Evolutionary conservation across 1,284 basidiomycete genomes (phyloP), one percentile per base, ranked within the genome.

Genomic region (Wallemia ichthyophaga): DNA sequence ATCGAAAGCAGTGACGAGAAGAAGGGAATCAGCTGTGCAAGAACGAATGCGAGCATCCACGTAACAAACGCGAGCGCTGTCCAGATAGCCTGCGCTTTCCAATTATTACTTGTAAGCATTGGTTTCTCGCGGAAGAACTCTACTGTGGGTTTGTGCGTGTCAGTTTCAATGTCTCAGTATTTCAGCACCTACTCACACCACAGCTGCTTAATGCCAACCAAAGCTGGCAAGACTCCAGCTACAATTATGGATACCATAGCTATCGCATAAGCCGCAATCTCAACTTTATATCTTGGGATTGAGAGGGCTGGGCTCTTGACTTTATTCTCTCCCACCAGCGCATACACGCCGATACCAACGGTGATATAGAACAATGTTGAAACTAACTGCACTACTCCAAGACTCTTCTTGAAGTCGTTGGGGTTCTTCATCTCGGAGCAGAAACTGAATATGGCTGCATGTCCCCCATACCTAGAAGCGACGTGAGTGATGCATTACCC

Each of bases 1-100:
- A 69, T 67, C 28, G 67, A 68, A 24, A 69, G 62, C 58, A 69
- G 66, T 32, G 66, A 62, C 62, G 68, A 68, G 67, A 69, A 69
- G 63, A 69, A 69, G 3, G 67, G 67, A 32, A 68, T 67, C 56
- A 68, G 63, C 58, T 67, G 64, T 26, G 67, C 64, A 58, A 69
- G 60, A 59, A 68, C 59, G 62, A 67, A 69, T 15, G 64, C 67
- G 54, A 65, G 60, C 58, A 65, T 62, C 68, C 68, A 69, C 53
- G 67, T 63, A 56, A 65, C 59, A 9, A 62, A 25, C 58, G 67
- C 65, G 56, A 67, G 64, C 19, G 56, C 62, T 33, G 67, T 65
- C 68, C 68, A 69, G 54, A 60, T 57, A 2, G 62, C 25, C 60
- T 64, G 64, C 1, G 68, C 66, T 59, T 61, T 62, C 62, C 63